Percentiles rank a stretch among this genome's conserved stretches.
Evolutionary conservation across 1,284 basidiomycete genomes (phyloP).

Genomic region (Marasmius tenuissimus): DNA sequence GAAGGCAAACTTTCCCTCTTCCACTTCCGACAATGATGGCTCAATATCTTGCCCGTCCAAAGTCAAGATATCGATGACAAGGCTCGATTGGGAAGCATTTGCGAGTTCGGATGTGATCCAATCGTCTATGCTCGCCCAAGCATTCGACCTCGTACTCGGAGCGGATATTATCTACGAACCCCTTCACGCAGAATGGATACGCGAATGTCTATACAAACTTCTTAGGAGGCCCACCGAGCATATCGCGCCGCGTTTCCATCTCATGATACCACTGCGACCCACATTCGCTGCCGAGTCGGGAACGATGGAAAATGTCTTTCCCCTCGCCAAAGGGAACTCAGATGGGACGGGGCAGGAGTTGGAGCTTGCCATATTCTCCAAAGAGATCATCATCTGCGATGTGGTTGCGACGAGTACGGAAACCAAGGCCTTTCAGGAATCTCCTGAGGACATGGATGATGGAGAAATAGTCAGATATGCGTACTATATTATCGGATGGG

Average conservation of each 20-base stretch:
- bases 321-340: slow-evolving; percentile 2
- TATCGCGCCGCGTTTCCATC: slow-evolving; percentile 52
- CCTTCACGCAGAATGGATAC: slow-evolving; percentile 68
- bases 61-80: not conserved
- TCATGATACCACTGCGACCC: slow-evolving; percentile 71
- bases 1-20: slow-evolving; percentile 50
- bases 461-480: slow-evolving; percentile 60
- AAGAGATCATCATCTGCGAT: slow-evolving; percentile 57
- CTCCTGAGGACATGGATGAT: slow-evolving; percentile 26
- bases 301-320: slow-evolving; percentile 59
- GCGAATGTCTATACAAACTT: slow-evolving; percentile 50
- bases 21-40: not conserved
- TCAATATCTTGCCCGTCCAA: not conserved
- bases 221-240: slow-evolving; percentile 42
- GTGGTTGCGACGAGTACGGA: slow-evolving; percentile 12
- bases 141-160: slow-evolving; percentile 65
- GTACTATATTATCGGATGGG: slow-evolving; percentile 69
- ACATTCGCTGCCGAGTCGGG: slow-evolving; percentile 63
- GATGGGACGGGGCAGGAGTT: not conserved
- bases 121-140: slow-evolving; percentile 2
- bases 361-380: slow-evolving; percentile 44
- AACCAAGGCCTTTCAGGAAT: slow-evolving; percentile 15
- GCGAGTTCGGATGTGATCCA: not conserved
- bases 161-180: slow-evolving; percentile 79
- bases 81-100: slow-evolving; percentile 3